A percentile compares a stretch with the other conserved stretches of the same genome.
Conservation (phyloP, 179 eudicot genomes). For the Silene noctiflora region DNA sequence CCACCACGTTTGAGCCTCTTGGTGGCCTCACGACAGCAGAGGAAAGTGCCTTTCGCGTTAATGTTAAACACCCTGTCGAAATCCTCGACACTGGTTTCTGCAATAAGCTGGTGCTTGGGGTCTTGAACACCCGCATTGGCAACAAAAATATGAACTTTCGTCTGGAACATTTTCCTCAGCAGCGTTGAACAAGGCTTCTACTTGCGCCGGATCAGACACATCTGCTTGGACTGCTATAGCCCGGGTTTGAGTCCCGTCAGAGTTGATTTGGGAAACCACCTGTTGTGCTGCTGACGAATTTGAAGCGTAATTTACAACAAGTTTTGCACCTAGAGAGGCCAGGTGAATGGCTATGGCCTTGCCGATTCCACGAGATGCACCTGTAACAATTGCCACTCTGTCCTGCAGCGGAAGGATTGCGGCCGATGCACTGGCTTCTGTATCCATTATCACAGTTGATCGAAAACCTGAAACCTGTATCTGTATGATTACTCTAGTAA, state of each 20-base stretch:
- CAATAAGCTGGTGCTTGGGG: slow-evolving; percentile 36
- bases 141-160: slow-evolving; percentile 47
- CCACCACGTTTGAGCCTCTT: slow-evolving; percentile 48
- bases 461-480: too few species aligned
- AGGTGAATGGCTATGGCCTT: slow-evolving; percentile 60
- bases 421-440: slow-evolving; percentile 24
- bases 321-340: slow-evolving; percentile 61
- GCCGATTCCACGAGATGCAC: slow-evolving; percentile 82
- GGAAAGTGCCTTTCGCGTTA: slow-evolving; percentile 50
- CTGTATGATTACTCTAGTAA: too few species aligned
- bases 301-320: slow-evolving; percentile 59
- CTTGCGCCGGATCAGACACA: slow-evolving; percentile 54
- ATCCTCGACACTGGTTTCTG: slow-evolving; percentile 38
- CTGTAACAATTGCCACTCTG: slow-evolving; percentile 72
- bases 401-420: slow-evolving; percentile 38
- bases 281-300: slow-evolving; percentile 44
- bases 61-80: slow-evolving; percentile 39
- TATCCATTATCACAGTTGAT: slow-evolving; percentile 1
- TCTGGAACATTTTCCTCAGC: slow-evolving; percentile 45
- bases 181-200: slow-evolving; percentile 43
- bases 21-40: slow-evolving; percentile 52
- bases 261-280: slow-evolving; percentile 41
- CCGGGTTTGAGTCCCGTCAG: slow-evolving; percentile 14
- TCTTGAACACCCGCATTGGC: slow-evolving; percentile 48
- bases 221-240: slow-evolving; percentile 61